These are phyloP conservation scores for Coffea canephora DNA, from an alignment of 257 asterid species.

Conservation along the genomic window DNA sequence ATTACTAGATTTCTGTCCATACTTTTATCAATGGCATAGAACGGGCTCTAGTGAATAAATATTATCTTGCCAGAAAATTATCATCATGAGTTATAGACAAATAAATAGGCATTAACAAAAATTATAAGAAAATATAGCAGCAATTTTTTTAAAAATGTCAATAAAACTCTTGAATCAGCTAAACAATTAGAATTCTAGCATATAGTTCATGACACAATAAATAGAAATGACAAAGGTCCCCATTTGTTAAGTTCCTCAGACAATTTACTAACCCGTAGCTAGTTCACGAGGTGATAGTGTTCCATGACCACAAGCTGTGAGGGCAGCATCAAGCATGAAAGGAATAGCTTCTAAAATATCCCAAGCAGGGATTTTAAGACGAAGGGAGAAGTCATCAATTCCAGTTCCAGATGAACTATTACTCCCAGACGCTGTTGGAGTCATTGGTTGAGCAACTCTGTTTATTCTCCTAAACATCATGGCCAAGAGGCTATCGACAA, in stretches of 20 bases:
- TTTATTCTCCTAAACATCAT: slow-evolving; percentile 80
- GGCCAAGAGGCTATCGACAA: slow-evolving; percentile 78
- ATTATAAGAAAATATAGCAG: not conserved
- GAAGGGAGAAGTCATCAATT: slow-evolving; percentile 54
- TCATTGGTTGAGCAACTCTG: slow-evolving; percentile 54
- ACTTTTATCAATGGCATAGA: not conserved
- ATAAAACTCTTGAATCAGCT: not conserved
- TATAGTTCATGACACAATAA: not conserved
- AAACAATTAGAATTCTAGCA: not conserved
- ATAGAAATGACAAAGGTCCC: not conserved
- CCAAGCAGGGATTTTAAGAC: slow-evolving; percentile 94
- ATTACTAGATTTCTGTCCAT: not conserved
- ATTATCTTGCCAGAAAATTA: not conserved
- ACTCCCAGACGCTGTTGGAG: slow-evolving; percentile 79
- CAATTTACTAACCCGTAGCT: slow-evolving; percentile 69
- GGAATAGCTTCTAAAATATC: slow-evolving; percentile 98
- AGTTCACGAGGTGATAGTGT: slow-evolving; percentile 89
- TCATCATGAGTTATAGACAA: not conserved
- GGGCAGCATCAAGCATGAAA: slow-evolving; percentile 95
- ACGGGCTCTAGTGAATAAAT: not conserved
- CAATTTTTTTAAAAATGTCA: not conserved
- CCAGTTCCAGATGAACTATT: slow-evolving; percentile 71
- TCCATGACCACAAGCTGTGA: slow-evolving; percentile 91
- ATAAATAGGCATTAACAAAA: too few relatives aligned
- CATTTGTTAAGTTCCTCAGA: not conserved